A percentile compares a stretch with the other conserved stretches of the same genome.
Conservation (phyloP, 1,284 basidiomycete genomes). For the Cryptococcus sp. region DNA sequence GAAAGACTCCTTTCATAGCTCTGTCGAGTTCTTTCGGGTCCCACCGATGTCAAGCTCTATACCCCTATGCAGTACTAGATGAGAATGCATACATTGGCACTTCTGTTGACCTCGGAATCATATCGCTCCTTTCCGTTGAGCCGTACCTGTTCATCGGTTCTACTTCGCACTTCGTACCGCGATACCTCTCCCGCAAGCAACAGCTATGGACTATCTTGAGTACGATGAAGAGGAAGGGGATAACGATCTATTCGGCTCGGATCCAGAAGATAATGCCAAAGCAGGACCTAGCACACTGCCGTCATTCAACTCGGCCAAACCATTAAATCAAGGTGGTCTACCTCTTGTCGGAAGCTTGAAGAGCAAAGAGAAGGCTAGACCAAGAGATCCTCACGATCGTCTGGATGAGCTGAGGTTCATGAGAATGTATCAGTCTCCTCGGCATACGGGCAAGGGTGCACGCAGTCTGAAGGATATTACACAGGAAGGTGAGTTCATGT, state of each 20-base stretch:
- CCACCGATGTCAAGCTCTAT: too few species aligned
- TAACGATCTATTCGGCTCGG: constrained; percentile 32
- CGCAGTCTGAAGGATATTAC: neutral
- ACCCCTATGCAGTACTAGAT: too few species aligned
- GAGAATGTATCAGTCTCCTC: constrained; percentile 1
- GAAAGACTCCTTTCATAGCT: too few species aligned
- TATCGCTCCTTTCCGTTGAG: too few species aligned
- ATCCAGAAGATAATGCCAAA: neutral
- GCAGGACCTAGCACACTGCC: neutral
- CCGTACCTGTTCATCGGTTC: too few species aligned
- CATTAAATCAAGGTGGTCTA: neutral
- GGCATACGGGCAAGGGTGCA: neutral
- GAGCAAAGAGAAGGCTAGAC: neutral
- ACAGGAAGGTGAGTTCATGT: neutral
- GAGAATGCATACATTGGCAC: too few species aligned
- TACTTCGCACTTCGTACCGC: neutral
- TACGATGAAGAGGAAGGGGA: constrained; percentile 29
- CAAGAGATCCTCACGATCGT: constrained; percentile 7
- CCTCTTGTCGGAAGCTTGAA: constrained; percentile 3
- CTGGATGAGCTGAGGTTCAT: constrained; percentile 14
- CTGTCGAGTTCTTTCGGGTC: too few species aligned
- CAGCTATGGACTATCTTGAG: constrained; percentile 21
- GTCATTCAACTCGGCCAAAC: neutral
- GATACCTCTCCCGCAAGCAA: neutral
- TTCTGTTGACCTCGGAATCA: too few species aligned